A percentile compares a stretch with the other conserved stretches of the same genome.
phyloP scores from a whole-genome alignment of 108 stramenopile genomes.

The Nitzschia sp. region DNA sequence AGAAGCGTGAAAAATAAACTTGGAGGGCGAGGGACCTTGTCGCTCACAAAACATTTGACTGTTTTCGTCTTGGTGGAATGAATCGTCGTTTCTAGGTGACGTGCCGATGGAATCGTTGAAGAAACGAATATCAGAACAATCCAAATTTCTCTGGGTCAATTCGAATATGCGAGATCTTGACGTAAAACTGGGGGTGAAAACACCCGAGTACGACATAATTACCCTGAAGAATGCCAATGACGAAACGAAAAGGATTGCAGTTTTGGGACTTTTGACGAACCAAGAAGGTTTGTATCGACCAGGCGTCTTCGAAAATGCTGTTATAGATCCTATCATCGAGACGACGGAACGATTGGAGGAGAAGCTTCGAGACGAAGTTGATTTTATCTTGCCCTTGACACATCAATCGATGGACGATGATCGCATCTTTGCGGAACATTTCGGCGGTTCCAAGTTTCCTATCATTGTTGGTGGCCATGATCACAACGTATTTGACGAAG shows the following conservation, averaged over 20 bases:
- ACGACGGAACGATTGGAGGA: conserved; percentile 27
- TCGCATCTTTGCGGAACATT: conserved; percentile 30
- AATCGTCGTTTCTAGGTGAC: too few relatives aligned
- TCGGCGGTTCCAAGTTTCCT: conserved; percentile 23
- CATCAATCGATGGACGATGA: conserved; percentile 63
- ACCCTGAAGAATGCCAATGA: conserved; percentile 30
- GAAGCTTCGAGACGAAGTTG: conserved; percentile 11
- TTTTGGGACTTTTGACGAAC: conserved; percentile 70
- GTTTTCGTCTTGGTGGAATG: too few relatives aligned
- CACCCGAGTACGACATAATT: conserved; percentile 50
- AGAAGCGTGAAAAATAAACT: too few relatives aligned
- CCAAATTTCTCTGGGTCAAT: conserved; percentile 36
- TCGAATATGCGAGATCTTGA: conserved; percentile 51
- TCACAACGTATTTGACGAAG: conserved; percentile 42
- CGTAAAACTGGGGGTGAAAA: conserved; percentile 24
- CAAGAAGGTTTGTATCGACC: conserved; percentile 68
- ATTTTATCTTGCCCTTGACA: conserved; percentile 65
- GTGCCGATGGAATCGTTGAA: conserved; percentile 33
- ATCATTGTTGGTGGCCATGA: conserved; percentile 62
- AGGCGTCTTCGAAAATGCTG: conserved; percentile 52
- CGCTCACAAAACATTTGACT: too few relatives aligned
- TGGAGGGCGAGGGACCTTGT: too few relatives aligned
- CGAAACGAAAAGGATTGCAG: conserved; percentile 39
- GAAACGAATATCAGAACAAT: conserved; percentile 33
- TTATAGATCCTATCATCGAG: conserved; percentile 43